Percentiles rank a stretch among this genome's conserved stretches.
phyloP scores from a whole-genome alignment of 352 stramenopile species.

The Pythium phragmitis region DNA sequence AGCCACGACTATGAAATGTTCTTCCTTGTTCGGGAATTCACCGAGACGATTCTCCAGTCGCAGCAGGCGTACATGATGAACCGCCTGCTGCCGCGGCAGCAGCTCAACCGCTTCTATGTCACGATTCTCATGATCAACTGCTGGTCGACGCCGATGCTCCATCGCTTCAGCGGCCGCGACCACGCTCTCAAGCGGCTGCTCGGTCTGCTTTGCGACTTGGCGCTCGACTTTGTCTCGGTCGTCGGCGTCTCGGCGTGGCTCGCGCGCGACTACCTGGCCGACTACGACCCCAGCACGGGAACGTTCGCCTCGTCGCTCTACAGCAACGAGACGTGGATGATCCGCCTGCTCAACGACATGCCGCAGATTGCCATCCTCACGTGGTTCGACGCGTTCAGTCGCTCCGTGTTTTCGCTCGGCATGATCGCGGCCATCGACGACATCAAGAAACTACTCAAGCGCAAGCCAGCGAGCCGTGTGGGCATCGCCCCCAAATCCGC shows the following conservation, averaged over 20 bases:
- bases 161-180: background rate
- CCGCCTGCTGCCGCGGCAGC: constrained; percentile 9
- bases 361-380: constrained; percentile 10
- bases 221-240: constrained; percentile 18
- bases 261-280: constrained; percentile 3
- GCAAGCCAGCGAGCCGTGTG: background rate
- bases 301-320: constrained; percentile 9
- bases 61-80: constrained; percentile 26
- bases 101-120: constrained; percentile 25
- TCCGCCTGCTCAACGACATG: constrained; percentile 14
- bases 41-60: constrained; percentile 15
- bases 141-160: constrained; percentile 11
- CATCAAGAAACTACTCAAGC: constrained; percentile 13
- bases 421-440: constrained; percentile 22
- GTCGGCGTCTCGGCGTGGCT: constrained; percentile 20
- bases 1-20: constrained; percentile 13
- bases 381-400: constrained; percentile 14
- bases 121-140: constrained; percentile 26
- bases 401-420: constrained; percentile 20
- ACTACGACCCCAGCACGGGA: background rate
- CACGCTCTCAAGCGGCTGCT: constrained; percentile 8
- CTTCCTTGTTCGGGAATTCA: constrained; percentile 14
- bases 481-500: background rate
- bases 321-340: constrained; percentile 19
- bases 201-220: constrained; percentile 19